Evolutionary conservation across 805 yeast species (phyloP).

Genomic region (Saturnispora dispora): DNA sequence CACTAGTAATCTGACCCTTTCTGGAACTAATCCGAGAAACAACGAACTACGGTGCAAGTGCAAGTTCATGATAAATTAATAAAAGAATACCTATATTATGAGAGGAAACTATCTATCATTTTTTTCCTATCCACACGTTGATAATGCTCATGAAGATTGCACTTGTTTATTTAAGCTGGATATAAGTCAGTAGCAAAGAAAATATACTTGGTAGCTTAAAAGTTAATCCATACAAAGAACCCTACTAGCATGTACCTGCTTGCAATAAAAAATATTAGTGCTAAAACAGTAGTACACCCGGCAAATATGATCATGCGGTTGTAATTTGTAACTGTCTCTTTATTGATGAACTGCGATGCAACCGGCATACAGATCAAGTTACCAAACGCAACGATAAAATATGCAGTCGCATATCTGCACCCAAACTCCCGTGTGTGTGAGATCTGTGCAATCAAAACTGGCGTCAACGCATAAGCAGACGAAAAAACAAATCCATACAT

Average conservation of each 20-base stretch:
- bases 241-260: conserved; percentile 14
- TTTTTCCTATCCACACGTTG: background rate
- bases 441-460: conserved; percentile 53
- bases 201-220: conserved; percentile 4
- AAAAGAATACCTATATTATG: background rate
- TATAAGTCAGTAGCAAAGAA: background rate
- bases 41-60: background rate
- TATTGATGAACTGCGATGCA: conserved; percentile 38
- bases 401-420: conserved; percentile 59
- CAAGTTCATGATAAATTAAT: background rate
- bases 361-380: conserved; percentile 39
- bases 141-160: background rate
- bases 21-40: background rate
- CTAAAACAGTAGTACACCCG: conserved; percentile 17
- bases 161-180: background rate
- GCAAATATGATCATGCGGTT: conserved; percentile 23
- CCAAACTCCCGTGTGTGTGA: conserved; percentile 56
- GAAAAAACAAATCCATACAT: conserved; percentile 46
- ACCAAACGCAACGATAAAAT: conserved; percentile 46
- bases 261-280: conserved; percentile 12
- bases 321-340: conserved; percentile 15
- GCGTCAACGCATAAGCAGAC: conserved; percentile 50
- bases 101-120: background rate
- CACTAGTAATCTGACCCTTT: background rate
- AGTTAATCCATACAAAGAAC: conserved; percentile 23